Percentiles rank a stretch among this genome's conserved stretches.
Conservation (phyloP, 352 stramenopile species). For the Pythium plurisporium region DNA sequence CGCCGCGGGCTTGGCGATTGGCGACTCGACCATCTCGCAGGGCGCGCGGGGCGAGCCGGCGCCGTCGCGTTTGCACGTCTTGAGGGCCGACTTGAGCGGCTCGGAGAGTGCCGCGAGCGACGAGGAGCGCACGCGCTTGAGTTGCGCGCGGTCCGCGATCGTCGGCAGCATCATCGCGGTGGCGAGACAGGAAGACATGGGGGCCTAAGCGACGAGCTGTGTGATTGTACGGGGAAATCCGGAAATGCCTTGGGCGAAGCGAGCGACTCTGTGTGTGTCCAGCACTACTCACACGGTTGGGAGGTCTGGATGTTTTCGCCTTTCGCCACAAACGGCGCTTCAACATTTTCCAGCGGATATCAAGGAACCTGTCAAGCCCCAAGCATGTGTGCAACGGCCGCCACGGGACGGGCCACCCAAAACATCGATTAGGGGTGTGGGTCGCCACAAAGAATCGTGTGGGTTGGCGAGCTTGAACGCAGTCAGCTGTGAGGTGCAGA, state of each 20-base stretch:
- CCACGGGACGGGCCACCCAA: not conserved
- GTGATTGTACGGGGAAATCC: constrained; percentile 8
- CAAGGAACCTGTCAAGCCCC: constrained; percentile 3
- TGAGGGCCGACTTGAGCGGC: constrained; percentile 44
- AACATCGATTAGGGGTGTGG: constrained; percentile 17
- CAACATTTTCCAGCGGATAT: constrained; percentile 13
- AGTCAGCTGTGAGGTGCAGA: not conserved
- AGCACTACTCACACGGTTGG: too few species aligned
- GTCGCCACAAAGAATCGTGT: constrained; percentile 18
- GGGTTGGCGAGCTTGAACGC: not conserved
- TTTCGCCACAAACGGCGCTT: constrained; percentile 11
- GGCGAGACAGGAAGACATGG: constrained; percentile 47
- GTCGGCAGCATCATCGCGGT: constrained; percentile 28
- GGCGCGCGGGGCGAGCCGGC: constrained; percentile 47
- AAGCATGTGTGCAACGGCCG: constrained; percentile 1
- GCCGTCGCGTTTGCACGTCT: constrained; percentile 51
- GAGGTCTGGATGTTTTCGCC: not conserved
- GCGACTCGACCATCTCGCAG: constrained; percentile 7
- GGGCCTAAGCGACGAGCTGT: too few species aligned
- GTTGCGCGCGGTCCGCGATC: constrained; percentile 4
- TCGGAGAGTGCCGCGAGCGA: constrained; percentile 22
- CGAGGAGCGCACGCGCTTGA: constrained; percentile 26
- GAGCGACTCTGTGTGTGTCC: too few species aligned
- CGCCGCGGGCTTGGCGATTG: not conserved
- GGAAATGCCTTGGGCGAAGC: not conserved